A percentile compares a stretch with the other conserved stretches of the same genome.
These are phyloP conservation scores for Pseudocercospora musae DNA, from an alignment of 2,329 filamentous ascomycete species.

Conservation along the genomic window DNA sequence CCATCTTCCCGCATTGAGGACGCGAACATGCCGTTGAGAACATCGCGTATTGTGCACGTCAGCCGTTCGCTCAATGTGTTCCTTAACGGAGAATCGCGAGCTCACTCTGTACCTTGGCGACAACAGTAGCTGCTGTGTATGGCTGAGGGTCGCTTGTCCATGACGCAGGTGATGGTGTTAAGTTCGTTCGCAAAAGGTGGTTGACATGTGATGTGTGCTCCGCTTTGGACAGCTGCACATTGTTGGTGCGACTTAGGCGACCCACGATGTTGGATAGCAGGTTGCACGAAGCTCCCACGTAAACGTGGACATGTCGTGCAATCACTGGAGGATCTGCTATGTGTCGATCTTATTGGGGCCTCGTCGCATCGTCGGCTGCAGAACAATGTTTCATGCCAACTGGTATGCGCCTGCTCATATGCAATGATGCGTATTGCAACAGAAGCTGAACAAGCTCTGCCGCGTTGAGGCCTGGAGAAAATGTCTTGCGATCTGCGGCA, in stretches of 20 bases:
- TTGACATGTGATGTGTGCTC: background rate
- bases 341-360: background rate
- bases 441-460: background rate
- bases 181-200: background rate
- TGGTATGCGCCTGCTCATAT: background rate
- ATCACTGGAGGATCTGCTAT: background rate
- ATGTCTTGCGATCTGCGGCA: background rate
- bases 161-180: background rate
- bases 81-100: background rate
- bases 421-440: background rate
- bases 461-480: background rate
- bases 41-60: background rate
- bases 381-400: background rate
- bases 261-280: background rate
- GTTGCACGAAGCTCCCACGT: background rate
- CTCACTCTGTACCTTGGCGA: background rate
- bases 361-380: background rate
- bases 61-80: background rate
- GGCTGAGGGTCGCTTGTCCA: background rate
- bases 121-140: background rate
- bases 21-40: constrained; percentile 1
- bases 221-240: background rate
- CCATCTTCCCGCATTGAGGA: background rate
- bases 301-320: background rate
- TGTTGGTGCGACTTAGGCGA: background rate